Percentiles rank a stretch among this genome's conserved stretches.
phyloP scores from a whole-genome alignment of 441 rosid species.

The Gossypium gossypioides region DNA sequence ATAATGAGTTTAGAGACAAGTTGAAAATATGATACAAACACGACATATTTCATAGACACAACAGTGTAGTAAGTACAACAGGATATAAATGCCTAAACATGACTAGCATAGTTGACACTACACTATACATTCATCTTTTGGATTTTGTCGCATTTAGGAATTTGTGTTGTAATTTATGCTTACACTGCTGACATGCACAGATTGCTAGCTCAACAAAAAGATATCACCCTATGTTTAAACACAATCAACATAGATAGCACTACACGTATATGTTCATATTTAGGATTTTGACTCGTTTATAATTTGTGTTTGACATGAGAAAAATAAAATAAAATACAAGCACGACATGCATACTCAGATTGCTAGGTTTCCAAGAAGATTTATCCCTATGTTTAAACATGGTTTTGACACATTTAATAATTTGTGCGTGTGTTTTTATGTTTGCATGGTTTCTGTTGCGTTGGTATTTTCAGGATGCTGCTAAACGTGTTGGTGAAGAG shows the following conservation, averaged over 20 bases:
- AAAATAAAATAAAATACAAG: too few relatives aligned
- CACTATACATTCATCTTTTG: neutral
- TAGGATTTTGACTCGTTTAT: neutral
- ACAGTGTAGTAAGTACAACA: neutral
- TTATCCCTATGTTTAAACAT: neutral
- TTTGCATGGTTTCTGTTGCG: neutral
- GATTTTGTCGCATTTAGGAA: neutral
- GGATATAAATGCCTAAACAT: too few relatives aligned
- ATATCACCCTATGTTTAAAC: too few relatives aligned
- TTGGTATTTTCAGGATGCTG: constrained; percentile 51
- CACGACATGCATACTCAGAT: too few relatives aligned
- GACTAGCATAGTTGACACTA: neutral
- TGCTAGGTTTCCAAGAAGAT: too few relatives aligned
- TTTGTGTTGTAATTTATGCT: too few relatives aligned
- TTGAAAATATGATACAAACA: neutral
- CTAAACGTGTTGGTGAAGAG: constrained; percentile 67
- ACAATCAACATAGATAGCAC: neutral
- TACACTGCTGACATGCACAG: too few relatives aligned
- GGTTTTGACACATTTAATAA: neutral
- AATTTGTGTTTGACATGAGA: too few relatives aligned
- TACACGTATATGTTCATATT: neutral
- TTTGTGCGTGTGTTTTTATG: neutral
- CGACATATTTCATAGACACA: neutral
- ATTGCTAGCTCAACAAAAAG: too few relatives aligned
- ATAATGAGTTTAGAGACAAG: neutral